Evolutionary conservation across 2,329 filamentous ascomycete species (phyloP).

Genomic region (Aspergillus calidoustus): DNA sequence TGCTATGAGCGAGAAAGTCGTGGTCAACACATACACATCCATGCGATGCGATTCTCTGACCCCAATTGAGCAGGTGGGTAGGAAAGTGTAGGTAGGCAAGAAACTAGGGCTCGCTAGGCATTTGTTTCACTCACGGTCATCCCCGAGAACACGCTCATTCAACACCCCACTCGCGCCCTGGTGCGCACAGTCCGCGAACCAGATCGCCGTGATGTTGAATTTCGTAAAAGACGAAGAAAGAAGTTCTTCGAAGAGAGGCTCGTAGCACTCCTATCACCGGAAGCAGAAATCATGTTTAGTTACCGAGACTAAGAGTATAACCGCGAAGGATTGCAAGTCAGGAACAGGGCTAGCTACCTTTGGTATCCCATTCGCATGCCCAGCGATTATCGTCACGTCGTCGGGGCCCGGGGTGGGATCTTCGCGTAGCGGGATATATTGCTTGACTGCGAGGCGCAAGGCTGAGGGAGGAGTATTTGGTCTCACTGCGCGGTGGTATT

Average conservation of each 20-base stretch:
- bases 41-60: too few relatives aligned
- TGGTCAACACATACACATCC: too few relatives aligned
- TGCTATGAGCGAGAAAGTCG: conserved; percentile 59
- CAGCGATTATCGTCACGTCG: background rate
- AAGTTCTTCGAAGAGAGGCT: background rate
- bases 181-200: conserved; percentile 79
- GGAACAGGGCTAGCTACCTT: background rate
- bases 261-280: background rate
- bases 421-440: background rate
- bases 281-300: background rate
- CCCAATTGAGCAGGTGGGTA: background rate
- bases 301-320: background rate
- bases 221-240: conserved; percentile 46
- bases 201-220: conserved; percentile 70
- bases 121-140: conserved; percentile 66
- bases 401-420: background rate
- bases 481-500: background rate
- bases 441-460: background rate
- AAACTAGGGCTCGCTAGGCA: conserved; percentile 56
- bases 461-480: background rate
- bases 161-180: conserved; percentile 75
- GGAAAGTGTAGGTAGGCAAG: conserved; percentile 43
- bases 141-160: conserved; percentile 73
- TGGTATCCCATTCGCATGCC: background rate
- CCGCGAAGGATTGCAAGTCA: background rate